Evolutionary conservation across 495 filamentous ascomycete species (phyloP), one percentile per base, ranked within the genome.

Genomic region (Pyrenula massariospora): DNA sequence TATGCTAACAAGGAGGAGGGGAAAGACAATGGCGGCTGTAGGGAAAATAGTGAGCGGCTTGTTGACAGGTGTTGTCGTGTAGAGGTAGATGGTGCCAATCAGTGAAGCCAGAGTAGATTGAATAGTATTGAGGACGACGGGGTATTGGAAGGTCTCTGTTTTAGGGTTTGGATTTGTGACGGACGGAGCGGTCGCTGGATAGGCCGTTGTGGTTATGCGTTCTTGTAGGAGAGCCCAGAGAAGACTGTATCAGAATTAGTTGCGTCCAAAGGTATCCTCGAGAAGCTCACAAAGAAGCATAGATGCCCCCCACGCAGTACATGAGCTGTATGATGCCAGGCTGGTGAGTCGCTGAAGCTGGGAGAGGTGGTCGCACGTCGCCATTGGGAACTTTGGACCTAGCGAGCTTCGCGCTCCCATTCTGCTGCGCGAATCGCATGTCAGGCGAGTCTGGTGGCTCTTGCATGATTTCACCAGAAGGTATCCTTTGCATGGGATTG

Each of bases 171-270:
- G 78, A 3, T 75, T 63, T 36, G 67, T 65, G 12, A 70, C 64
- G 10, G 77, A 68, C 50, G 71, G 63, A 21, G 67, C 57, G 48
- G 60, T 65, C 20, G 70, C 54, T 25, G 74, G 66, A 70, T 97
- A 95, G 24, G 81, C 76, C n/a, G 90, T 96, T 2, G 94, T 97
- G 10, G 92, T 97, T 63, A 98, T 92, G 56, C 92, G 89, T 68
- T 98, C 93, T 79, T 98, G 93, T 55, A 98, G 84, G 61, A 96
- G 81, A 49, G 87, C 93, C 93, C 93, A 98, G 51, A 90, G 87
- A 1, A 98, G 77, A 69, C 93, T 96, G 56, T n/a, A 50, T 25
- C 11, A 36, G 62, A 60, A 54, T 54, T 25, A 53, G 10, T 48
- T 15, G n/a, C n/a, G 60, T 20, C 25, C 25, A 25, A 24, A 57